phyloP scores from a whole-genome alignment of 148 eudicot species.

The Spergularia bocconei region DNA sequence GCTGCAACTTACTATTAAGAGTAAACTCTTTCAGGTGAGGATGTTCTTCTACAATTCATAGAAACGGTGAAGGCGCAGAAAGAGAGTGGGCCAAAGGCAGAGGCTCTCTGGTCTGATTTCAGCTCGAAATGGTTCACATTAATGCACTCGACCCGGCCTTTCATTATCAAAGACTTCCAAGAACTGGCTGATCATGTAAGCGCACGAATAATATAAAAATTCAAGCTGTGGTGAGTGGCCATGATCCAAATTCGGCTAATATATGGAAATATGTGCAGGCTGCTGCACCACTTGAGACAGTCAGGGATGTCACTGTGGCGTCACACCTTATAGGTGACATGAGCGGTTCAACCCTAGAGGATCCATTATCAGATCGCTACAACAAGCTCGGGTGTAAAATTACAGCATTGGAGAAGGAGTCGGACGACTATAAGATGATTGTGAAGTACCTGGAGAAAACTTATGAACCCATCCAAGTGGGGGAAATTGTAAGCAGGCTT shows the following conservation, averaged over 20 bases:
- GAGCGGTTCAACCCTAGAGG: slow-evolving; percentile 70
- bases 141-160: slow-evolving; percentile 71
- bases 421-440: slow-evolving; percentile 82
- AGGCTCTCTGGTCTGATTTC: slow-evolving; percentile 74
- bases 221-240: too few species aligned
- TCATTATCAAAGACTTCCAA: slow-evolving; percentile 45
- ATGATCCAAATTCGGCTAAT: background rate
- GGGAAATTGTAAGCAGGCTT: slow-evolving; percentile 52
- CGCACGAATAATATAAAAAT: background rate
- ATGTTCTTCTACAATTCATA: slow-evolving; percentile 40
- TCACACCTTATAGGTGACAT: slow-evolving; percentile 73
- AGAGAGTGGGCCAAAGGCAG: slow-evolving; percentile 43
- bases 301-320: slow-evolving; percentile 64
- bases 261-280: slow-evolving; percentile 36
- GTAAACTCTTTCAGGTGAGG: slow-evolving; percentile 51
- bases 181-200: slow-evolving; percentile 81
- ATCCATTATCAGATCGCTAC: slow-evolving; percentile 64
- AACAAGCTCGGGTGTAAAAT: slow-evolving; percentile 60
- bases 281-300: slow-evolving; percentile 58
- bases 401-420: slow-evolving; percentile 45
- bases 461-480: slow-evolving; percentile 72
- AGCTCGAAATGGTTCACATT: slow-evolving; percentile 82
- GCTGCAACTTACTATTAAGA: background rate
- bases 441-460: slow-evolving; percentile 67
- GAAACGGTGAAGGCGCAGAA: slow-evolving; percentile 41